Evolutionary conservation across 2,329 filamentous ascomycete species (phyloP).

Genomic region (Arthrinium puccinioides): DNA sequence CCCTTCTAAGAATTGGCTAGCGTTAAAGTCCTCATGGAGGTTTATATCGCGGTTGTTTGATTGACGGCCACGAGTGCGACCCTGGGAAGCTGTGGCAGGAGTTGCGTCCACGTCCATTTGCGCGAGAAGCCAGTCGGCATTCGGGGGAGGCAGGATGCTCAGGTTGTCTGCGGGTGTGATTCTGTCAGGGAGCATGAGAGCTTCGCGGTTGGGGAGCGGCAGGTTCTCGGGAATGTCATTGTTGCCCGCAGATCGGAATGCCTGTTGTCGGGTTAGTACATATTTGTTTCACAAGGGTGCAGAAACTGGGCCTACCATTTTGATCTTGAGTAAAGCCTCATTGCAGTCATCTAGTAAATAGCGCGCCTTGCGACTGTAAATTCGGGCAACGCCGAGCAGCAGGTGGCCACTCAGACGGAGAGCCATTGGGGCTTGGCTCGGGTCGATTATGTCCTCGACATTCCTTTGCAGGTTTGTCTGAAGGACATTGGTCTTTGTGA

Average conservation of each 20-base stretch:
- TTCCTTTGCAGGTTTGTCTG: slow-evolving; percentile 93
- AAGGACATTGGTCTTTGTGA: slow-evolving; percentile 92
- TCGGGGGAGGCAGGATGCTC: slow-evolving; percentile 73
- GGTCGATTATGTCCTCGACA: slow-evolving; percentile 89
- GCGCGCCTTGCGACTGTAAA: slow-evolving; percentile 94
- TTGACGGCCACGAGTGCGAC: slow-evolving; percentile 35
- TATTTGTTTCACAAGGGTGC: slow-evolving; percentile 6
- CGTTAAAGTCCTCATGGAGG: slow-evolving; percentile 60
- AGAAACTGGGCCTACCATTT: slow-evolving; percentile 76
- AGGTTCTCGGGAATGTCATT: slow-evolving; percentile 87
- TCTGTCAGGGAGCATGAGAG: slow-evolving; percentile 82
- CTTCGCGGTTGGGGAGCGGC: slow-evolving; percentile 74
- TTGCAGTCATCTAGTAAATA: slow-evolving; percentile 97
- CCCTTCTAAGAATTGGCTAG: slow-evolving; percentile 75
- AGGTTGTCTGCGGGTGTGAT: slow-evolving; percentile 86
- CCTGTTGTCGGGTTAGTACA: slow-evolving; percentile 52
- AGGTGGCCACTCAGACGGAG: slow-evolving; percentile 90
- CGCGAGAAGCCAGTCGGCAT: slow-evolving; percentile 76
- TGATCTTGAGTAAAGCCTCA: slow-evolving; percentile 95
- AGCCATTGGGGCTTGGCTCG: slow-evolving; percentile 89
- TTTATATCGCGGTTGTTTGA: slow-evolving; percentile 59
- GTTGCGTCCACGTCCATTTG: slow-evolving; percentile 55
- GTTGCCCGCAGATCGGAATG: slow-evolving; percentile 88
- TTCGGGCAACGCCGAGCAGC: slow-evolving; percentile 89
- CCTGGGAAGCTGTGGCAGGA: too few relatives aligned